A percentile compares a stretch with the other conserved stretches of the same genome.
phyloP scores from a whole-genome alignment of 1,284 basidiomycete species.

The Microbotryum intermedium region DNA sequence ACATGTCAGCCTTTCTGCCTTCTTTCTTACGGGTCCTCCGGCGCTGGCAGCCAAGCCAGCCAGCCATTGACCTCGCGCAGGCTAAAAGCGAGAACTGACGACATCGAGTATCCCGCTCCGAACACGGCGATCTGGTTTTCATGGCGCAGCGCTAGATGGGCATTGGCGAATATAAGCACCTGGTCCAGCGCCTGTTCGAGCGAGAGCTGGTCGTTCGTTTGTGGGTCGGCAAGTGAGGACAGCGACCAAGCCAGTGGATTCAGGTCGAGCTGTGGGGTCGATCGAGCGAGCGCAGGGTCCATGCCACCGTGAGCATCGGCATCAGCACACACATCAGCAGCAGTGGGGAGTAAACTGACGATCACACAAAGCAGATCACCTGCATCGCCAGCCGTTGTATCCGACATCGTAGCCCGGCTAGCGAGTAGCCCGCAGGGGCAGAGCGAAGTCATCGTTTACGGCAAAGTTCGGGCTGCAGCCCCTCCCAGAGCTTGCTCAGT shows the following conservation, averaged over 20 bases:
- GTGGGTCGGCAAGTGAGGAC: not conserved
- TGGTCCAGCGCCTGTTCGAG: slow-evolving; percentile 37
- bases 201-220: slow-evolving; percentile 7
- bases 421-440: too few species aligned
- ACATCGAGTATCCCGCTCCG: slow-evolving; percentile 41
- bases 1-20: slow-evolving; percentile 1
- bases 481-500: too few species aligned
- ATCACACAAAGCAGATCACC: slow-evolving; percentile 27
- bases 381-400: slow-evolving; percentile 1
- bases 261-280: slow-evolving; percentile 32
- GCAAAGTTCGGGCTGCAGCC: too few species aligned
- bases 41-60: not conserved
- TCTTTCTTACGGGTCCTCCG: not conserved
- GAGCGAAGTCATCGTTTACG: too few species aligned
- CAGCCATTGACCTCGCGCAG: not conserved
- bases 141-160: slow-evolving; percentile 80
- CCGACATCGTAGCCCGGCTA: too few species aligned
- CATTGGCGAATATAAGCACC: slow-evolving; percentile 81
- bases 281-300: too few species aligned
- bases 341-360: not conserved
- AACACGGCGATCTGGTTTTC: slow-evolving; percentile 89
- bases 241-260: slow-evolving; percentile 34
- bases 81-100: too few species aligned
- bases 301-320: not conserved
- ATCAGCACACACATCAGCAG: not conserved